Evolutionary conservation across 139 green algal genomes (phyloP).

Genomic region (Auxenochlorella pyrenoidosa): DNA sequence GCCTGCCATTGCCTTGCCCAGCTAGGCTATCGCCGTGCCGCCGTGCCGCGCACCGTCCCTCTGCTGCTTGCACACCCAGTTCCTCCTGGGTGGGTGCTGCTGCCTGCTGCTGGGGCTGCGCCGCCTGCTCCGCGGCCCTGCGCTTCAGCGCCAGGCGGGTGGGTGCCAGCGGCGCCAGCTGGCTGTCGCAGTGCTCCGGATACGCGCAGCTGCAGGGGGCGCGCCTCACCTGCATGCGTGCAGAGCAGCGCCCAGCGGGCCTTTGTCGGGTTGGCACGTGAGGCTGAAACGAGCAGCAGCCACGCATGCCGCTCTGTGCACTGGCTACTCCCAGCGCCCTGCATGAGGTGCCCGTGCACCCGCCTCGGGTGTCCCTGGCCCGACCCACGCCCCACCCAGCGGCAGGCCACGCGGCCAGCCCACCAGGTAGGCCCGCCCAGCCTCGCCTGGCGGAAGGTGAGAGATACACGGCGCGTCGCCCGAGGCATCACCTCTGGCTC

Average conservation of each 20-base stretch:
- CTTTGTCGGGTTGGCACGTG: neutral
- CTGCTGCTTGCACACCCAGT: slow-evolving; percentile 14
- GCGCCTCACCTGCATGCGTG: slow-evolving; percentile 61
- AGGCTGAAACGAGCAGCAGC: neutral
- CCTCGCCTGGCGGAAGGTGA: slow-evolving; percentile 89
- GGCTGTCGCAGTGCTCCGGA: slow-evolving; percentile 90
- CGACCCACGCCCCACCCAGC: neutral
- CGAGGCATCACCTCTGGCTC: slow-evolving; percentile 45
- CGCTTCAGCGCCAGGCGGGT: slow-evolving; percentile 61
- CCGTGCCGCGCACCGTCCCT: neutral
- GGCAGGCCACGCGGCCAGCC: neutral
- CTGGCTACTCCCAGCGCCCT: neutral
- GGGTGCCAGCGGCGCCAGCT: slow-evolving; percentile 72
- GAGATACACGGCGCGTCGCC: slow-evolving; percentile 70
- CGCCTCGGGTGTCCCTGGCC: neutral
- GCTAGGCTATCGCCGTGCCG: neutral
- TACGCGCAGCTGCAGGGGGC: slow-evolving; percentile 83
- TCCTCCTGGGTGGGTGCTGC: neutral
- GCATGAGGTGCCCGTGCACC: neutral
- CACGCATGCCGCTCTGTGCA: neutral
- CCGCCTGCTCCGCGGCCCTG: slow-evolving; percentile 5
- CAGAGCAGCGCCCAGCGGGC: neutral
- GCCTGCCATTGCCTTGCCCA: neutral
- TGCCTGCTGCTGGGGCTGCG: slow-evolving; percentile 36
- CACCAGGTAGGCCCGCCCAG: neutral